phyloP scores from a whole-genome alignment of 1,139 yeast genomes.

The Geotrichum restrictum region DNA sequence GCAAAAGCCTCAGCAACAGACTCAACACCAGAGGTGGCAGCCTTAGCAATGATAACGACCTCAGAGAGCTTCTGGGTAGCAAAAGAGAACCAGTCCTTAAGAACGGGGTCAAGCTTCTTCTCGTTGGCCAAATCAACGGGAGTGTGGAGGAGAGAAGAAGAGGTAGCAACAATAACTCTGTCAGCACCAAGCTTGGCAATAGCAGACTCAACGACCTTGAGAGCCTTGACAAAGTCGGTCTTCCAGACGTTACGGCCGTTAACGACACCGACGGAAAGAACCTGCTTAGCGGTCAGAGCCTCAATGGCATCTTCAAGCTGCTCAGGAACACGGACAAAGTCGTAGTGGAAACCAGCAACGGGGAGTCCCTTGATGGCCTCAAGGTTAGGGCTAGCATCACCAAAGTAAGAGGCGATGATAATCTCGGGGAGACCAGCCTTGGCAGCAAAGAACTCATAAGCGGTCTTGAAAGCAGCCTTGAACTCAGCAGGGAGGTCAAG shows the following conservation, averaged over 20 bases:
- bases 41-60: constrained; percentile 87
- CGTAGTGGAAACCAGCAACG: constrained; percentile 94
- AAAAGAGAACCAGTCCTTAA: constrained; percentile 97
- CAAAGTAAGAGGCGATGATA: constrained; percentile 87
- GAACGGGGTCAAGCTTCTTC: constrained; percentile 80
- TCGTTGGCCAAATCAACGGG: constrained; percentile 94
- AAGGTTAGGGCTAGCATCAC: constrained; percentile 97
- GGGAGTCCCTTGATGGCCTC: constrained; percentile 83
- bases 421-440: constrained; percentile 71
- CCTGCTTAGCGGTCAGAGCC: constrained; percentile 63
- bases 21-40: constrained; percentile 59
- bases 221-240: constrained; percentile 85
- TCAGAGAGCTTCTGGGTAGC: constrained; percentile 94
- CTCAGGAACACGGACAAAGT: constrained; percentile 93
- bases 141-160: constrained; percentile 95
- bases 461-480: constrained; percentile 80
- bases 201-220: constrained; percentile 76
- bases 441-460: constrained; percentile 67
- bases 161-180: constrained; percentile 86
- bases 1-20: constrained; percentile 53
- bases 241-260: constrained; percentile 99
- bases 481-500: constrained; percentile 84
- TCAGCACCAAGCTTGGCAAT: constrained; percentile 80
- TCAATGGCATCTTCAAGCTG: constrained; percentile 81
- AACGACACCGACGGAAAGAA: constrained; percentile 91